A percentile compares a stretch with the other conserved stretches of the same genome.
Conservation (phyloP, 768 basidiomycete genomes). For the Trametopsis cervina region DNA sequence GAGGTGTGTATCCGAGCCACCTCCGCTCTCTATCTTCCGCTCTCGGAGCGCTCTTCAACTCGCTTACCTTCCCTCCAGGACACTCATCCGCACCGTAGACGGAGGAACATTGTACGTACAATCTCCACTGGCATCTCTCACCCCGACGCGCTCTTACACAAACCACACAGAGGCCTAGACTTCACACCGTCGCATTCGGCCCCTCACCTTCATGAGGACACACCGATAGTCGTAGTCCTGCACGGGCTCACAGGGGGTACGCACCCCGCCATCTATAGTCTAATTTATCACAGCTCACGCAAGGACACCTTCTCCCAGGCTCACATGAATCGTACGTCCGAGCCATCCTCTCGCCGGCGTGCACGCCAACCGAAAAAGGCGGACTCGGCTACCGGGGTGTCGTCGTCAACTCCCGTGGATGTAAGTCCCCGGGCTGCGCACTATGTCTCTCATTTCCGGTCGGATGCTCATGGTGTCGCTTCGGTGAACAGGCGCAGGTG, state of each 20-base stretch:
- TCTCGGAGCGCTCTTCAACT: not conserved
- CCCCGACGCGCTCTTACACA: not conserved
- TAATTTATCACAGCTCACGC: not conserved
- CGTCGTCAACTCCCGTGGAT: conserved; percentile 86
- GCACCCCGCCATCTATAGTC: conserved; percentile 7
- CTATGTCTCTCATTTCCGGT: too few species aligned
- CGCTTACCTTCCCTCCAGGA: conserved; percentile 25
- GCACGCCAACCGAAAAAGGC: conserved; percentile 55
- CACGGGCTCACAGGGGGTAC: conserved; percentile 36
- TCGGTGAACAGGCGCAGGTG: conserved; percentile 60
- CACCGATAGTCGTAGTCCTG: conserved; percentile 43
- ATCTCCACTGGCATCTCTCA: not conserved
- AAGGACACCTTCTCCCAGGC: conserved; percentile 33
- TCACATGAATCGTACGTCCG: conserved; percentile 85
- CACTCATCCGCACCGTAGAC: conserved; percentile 45
- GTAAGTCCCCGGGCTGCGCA: conserved; percentile 46
- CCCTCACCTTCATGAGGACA: conserved; percentile 20
- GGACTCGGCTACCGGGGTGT: conserved; percentile 83
- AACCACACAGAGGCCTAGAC: conserved; percentile 43
- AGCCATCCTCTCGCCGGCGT: conserved; percentile 64
- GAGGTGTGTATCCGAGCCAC: conserved; percentile 35
- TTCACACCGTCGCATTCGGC: conserved; percentile 36
- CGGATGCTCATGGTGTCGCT: not conserved
- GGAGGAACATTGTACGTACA: conserved; percentile 57
- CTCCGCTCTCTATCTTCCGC: too few species aligned